Percentiles rank a stretch among this genome's conserved stretches.
Evolutionary conservation across 352 stramenopile species (phyloP).

Genomic region (Pilasporangium apinafurcum): DNA sequence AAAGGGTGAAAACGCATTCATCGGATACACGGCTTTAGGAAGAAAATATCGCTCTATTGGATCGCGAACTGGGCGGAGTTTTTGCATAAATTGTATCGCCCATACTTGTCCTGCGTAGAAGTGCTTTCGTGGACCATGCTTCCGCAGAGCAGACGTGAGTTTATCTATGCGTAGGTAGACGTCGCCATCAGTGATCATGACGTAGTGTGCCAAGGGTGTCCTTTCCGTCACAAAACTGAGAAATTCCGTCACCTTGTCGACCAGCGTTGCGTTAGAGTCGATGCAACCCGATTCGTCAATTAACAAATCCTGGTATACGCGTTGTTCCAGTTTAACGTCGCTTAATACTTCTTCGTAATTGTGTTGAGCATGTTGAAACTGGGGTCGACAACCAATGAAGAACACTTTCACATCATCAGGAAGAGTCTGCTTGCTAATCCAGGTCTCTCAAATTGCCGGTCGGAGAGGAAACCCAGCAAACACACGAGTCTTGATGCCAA

Average conservation of each 20-base stretch:
- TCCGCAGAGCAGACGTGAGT: conserved; percentile 5
- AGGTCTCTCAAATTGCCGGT: conserved; percentile 30
- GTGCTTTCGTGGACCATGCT: not conserved
- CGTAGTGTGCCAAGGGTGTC: conserved; percentile 12
- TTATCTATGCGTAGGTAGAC: conserved; percentile 28
- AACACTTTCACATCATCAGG: conserved; percentile 16
- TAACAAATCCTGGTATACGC: conserved; percentile 24
- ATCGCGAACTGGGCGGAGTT: conserved; percentile 14
- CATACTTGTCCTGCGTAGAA: conserved; percentile 29
- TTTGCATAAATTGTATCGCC: conserved; percentile 12
- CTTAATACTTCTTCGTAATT: conserved; percentile 5
- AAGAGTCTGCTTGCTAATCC: conserved; percentile 12
- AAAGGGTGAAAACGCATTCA: conserved; percentile 22
- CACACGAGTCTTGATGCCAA: conserved; percentile 36
- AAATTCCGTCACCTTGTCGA: conserved; percentile 29
- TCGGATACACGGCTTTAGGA: conserved; percentile 12
- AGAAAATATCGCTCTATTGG: conserved; percentile 19
- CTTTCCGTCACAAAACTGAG: conserved; percentile 6
- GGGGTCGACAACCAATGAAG: conserved; percentile 27
- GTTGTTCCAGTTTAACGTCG: conserved; percentile 14
- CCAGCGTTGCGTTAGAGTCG: conserved; percentile 23
- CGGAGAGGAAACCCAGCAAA: conserved; percentile 14
- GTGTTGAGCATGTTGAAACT: not conserved
- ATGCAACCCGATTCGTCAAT: conserved; percentile 19
- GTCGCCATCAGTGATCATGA: conserved; percentile 48